Evolutionary conservation across 2,329 filamentous ascomycete species (phyloP), one percentile per base, ranked within the genome.

Genomic region (Albophoma yamanashiensis): DNA sequence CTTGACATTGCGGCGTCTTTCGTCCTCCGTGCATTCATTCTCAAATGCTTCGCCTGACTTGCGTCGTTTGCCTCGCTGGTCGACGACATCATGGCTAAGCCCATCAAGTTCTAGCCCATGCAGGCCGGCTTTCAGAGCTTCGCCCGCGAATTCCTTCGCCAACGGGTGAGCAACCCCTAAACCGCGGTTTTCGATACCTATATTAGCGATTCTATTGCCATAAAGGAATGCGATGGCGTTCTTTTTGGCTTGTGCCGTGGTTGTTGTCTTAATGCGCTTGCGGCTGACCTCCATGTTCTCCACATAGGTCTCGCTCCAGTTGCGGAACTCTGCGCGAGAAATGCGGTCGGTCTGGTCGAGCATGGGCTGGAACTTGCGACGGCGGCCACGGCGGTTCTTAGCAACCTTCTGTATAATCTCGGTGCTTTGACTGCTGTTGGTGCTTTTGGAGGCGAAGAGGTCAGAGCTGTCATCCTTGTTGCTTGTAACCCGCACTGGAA

Each of bases 271-370:
- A 4, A 52, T 67, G 59, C 60, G 62, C 58, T 71, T 72, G 59
- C 62, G 68, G 45, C 63, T 64, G 22, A 65, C 69, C 36, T 71
- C 65, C 83, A 90, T 92, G 64, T 86, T 87, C 14, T 70, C 63
- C 9, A 76, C 61, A 60, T 83, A 83, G 47, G 78, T 66, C 1
- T 64, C 59, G 58, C 71, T 67, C 80, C 79, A 82, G 6, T 63
- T 59, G 59, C 71, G 73, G 56, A 79, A 67, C 58, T 74, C 70
- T 15, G 63, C 65, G 60, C 72, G 66, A 12, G 74, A 66, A 12
- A 82, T 36, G 22, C 71, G 69, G 20, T 73, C 73, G 60, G 57
- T 61, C 14, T 63, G 22, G 55, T 77, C 75, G 7, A 74, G 15
- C 67, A 75, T 69, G 17, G 55, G 59, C 17, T 69, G 55, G 14